A percentile compares a stretch with the other conserved stretches of the same genome.
Conservation (phyloP, 192 early-diverging fungal species). For the Dispira simplex region DNA sequence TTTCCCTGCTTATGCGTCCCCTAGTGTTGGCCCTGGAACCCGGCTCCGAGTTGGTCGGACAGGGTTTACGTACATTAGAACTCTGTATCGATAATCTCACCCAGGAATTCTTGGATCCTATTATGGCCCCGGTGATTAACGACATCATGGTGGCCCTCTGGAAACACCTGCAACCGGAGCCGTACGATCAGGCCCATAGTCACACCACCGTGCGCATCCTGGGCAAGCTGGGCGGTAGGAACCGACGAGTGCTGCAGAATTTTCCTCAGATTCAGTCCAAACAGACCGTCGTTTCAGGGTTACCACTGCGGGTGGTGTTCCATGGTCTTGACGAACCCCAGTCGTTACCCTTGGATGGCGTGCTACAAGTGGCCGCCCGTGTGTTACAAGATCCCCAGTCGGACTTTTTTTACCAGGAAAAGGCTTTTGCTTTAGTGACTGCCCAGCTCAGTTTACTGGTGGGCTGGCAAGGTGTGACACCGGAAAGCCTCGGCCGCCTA, state of each 20-base stretch:
- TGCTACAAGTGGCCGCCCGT: constrained; percentile 28
- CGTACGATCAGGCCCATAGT: constrained; percentile 70
- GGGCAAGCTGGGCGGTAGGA: constrained; percentile 96
- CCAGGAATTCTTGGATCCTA: constrained; percentile 92
- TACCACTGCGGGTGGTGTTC: background rate
- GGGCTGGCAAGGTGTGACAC: constrained; percentile 20
- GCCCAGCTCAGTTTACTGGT: constrained; percentile 47
- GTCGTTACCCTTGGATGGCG: constrained; percentile 40
- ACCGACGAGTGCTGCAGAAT: constrained; percentile 63
- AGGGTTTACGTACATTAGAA: constrained; percentile 90
- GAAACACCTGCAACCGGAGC: constrained; percentile 76
- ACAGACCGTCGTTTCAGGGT: background rate
- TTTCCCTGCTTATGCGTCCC: constrained; percentile 91
- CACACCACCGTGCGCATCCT: constrained; percentile 81
- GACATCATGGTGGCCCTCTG: constrained; percentile 91
- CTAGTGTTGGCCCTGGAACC: constrained; percentile 85
- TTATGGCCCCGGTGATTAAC: constrained; percentile 82
- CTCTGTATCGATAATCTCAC: constrained; percentile 97
- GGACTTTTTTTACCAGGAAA: constrained; percentile 32
- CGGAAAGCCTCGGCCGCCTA: background rate
- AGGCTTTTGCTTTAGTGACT: constrained; percentile 53
- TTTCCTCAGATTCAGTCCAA: constrained; percentile 15
- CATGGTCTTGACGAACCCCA: constrained; percentile 17
- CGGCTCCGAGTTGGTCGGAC: constrained; percentile 85
- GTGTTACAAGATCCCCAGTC: constrained; percentile 36